A percentile compares a stretch with the other conserved stretches of the same genome.
These are phyloP conservation scores for Ceratocystis destructans DNA, from an alignment of 2,329 filamentous ascomycete genomes.

Conservation along the genomic window DNA sequence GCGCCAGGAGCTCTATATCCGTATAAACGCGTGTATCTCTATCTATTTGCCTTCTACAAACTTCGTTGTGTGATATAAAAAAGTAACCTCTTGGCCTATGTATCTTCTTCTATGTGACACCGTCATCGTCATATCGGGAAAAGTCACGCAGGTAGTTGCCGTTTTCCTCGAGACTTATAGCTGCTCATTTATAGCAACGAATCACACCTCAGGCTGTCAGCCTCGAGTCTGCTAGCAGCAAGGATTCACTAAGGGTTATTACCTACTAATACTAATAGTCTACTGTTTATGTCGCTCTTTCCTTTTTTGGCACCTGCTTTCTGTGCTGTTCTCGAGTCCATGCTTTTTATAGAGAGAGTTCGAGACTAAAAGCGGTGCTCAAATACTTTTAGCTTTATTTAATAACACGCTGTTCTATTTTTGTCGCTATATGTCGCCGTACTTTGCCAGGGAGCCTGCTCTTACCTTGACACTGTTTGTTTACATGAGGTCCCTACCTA, in stretches of 20 bases:
- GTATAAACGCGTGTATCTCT: too few species aligned
- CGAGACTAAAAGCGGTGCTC: neutral
- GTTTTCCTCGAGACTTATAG: too few species aligned
- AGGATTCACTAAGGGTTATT: neutral
- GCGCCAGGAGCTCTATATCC: too few species aligned
- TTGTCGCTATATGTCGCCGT: slow-evolving; percentile 10
- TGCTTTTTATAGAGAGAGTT: neutral
- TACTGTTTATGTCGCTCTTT: neutral
- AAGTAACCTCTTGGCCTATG: too few species aligned
- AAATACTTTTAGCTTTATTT: neutral
- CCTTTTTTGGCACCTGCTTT: neutral
- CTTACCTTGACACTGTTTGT: slow-evolving; percentile 25
- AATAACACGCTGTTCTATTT: slow-evolving; percentile 19
- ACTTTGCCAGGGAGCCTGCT: slow-evolving; percentile 13
- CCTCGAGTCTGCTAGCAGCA: too few species aligned
- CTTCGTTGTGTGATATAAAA: too few species aligned
- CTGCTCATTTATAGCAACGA: too few species aligned
- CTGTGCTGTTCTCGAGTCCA: neutral
- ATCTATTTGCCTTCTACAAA: too few species aligned
- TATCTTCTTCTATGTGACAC: too few species aligned
- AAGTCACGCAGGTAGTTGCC: too few species aligned
- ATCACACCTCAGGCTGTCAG: too few species aligned
- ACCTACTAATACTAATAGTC: neutral
- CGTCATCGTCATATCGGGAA: too few species aligned
- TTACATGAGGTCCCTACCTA: slow-evolving; percentile 23